These are phyloP conservation scores for Juncus effusus DNA, from an alignment of 176 grass and related monocot species.

Conservation along the genomic window DNA sequence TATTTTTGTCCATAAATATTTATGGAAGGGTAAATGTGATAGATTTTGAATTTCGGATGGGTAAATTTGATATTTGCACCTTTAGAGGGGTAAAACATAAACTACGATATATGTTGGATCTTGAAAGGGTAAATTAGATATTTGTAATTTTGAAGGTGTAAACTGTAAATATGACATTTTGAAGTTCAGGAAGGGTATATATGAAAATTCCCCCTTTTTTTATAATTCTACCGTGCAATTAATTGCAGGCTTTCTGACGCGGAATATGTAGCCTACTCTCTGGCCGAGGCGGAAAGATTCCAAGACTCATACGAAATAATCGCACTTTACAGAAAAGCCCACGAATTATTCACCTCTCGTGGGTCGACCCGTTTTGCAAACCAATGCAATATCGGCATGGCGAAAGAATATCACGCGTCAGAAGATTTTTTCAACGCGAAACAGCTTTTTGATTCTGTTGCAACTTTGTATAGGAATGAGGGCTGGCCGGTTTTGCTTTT, in stretches of 20 bases:
- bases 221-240: not conserved
- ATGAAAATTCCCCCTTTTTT: too few species aligned
- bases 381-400: constrained; percentile 73
- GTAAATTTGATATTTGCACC: too few species aligned
- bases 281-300: constrained; percentile 88
- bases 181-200: too few species aligned
- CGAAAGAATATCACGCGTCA: constrained; percentile 72
- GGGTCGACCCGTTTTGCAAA: constrained; percentile 68
- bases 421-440: constrained; percentile 72
- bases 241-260: constrained; percentile 86
- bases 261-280: constrained; percentile 78
- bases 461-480: constrained; percentile 70
- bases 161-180: too few species aligned
- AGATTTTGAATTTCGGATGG: too few species aligned
- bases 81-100: too few species aligned
- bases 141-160: too few species aligned
- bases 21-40: too few species aligned
- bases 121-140: too few species aligned
- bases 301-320: constrained; percentile 99
- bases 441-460: constrained; percentile 73
- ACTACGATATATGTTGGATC: too few species aligned
- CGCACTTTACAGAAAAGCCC: constrained; percentile 92
- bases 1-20: too few species aligned
- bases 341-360: constrained; percentile 78
- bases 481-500: constrained; percentile 80